Conservation (phyloP, 345 rosid genomes). For the Capsella bursapastoris region DNA sequence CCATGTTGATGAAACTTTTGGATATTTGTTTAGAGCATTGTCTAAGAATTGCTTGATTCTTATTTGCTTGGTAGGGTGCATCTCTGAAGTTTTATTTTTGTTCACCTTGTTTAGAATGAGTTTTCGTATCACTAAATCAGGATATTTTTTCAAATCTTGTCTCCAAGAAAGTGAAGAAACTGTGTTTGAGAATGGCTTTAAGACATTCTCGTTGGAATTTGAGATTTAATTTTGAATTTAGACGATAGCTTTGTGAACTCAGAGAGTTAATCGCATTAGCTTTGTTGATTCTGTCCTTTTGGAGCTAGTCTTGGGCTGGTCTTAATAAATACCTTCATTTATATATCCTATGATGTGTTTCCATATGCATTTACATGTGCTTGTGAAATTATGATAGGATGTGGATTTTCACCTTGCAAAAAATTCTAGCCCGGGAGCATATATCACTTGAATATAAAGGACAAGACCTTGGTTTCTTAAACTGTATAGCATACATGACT, state of each 20-base stretch:
- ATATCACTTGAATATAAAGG: background rate
- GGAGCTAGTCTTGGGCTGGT: background rate
- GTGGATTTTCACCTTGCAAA: background rate
- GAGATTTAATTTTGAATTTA: background rate
- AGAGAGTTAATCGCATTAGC: background rate
- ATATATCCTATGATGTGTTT: background rate
- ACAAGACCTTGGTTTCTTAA: slow-evolving; percentile 6
- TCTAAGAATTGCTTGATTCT: background rate
- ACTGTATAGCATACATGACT: background rate
- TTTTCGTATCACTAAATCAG: background rate
- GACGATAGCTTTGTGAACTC: background rate
- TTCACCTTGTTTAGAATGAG: background rate
- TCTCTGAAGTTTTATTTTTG: background rate
- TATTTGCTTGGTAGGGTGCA: background rate
- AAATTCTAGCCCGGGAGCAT: background rate
- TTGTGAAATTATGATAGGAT: background rate
- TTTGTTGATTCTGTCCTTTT: background rate
- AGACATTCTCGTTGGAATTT: background rate
- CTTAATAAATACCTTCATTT: background rate
- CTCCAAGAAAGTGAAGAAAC: slow-evolving; percentile 1
- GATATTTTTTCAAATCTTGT: background rate
- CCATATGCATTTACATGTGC: background rate
- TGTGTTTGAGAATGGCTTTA: background rate
- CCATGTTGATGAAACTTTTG: background rate
- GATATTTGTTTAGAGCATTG: background rate